Conservation (phyloP, 306 rosid genomes). For the Quercus parvula region DNA sequence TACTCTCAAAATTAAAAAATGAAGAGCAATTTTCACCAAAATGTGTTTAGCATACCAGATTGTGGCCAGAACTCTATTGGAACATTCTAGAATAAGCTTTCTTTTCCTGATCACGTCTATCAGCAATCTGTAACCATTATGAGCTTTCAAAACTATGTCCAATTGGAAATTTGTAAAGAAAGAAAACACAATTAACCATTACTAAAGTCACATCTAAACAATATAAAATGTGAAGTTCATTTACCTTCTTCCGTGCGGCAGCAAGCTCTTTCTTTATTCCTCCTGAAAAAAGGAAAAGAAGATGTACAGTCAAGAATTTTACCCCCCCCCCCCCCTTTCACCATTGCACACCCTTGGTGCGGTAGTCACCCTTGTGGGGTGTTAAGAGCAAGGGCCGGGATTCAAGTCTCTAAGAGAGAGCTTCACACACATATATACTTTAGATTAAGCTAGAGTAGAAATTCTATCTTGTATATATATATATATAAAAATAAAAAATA, state of each 20-base stretch:
- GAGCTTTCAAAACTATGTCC: background rate
- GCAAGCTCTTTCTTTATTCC: constrained; percentile 33
- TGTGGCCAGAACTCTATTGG: constrained; percentile 29
- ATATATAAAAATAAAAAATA: too few species aligned
- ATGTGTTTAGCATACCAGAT: background rate
- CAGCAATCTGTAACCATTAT: constrained; percentile 22
- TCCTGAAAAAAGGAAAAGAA: constrained; percentile 21
- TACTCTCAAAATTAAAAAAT: background rate
- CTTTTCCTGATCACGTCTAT: constrained; percentile 25
- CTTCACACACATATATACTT: too few species aligned
- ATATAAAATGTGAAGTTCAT: background rate
- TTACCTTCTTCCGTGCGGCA: constrained; percentile 25
- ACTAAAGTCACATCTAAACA: background rate
- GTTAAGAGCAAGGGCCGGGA: fast-evolving
- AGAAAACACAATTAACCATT: background rate
- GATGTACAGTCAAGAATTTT: background rate
- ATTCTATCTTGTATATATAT: too few species aligned
- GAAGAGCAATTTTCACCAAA: background rate
- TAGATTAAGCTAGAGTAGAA: too few species aligned
- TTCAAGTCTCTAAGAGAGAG: too few species aligned
- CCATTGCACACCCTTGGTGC: too few species aligned
- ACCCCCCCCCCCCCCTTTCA: too few species aligned
- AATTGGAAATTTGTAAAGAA: background rate
- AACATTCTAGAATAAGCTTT: constrained; percentile 31
- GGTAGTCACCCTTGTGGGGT: too few species aligned